These are phyloP conservation scores for Fusarium equiseti DNA, from an alignment of 2,329 filamentous ascomycete genomes.

Conservation along the genomic window DNA sequence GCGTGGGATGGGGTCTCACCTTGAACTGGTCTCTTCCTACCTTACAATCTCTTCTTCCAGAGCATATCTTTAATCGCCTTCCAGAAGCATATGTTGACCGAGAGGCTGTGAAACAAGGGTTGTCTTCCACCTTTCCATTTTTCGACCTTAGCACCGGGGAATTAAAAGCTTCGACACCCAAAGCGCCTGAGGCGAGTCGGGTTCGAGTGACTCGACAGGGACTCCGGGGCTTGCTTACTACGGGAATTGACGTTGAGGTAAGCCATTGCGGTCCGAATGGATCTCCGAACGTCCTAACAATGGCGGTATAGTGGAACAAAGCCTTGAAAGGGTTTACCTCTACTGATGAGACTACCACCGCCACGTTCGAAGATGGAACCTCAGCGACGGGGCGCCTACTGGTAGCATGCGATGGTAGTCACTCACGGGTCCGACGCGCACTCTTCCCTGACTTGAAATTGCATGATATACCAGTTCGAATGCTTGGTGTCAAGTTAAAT, in stretches of 20 bases:
- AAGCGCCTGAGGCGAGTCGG: slow-evolving; percentile 58
- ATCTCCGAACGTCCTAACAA: rapidly evolving
- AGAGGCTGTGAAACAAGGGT: slow-evolving; percentile 60
- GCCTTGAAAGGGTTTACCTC: slow-evolving; percentile 49
- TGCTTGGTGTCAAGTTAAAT: slow-evolving; percentile 61
- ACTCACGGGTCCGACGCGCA: slow-evolving; percentile 56
- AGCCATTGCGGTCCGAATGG: rapidly evolving
- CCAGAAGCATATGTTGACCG: slow-evolving; percentile 66
- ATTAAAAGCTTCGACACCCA: slow-evolving; percentile 55
- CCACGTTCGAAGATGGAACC: slow-evolving; percentile 61
- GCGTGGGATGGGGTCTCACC: slow-evolving; percentile 72
- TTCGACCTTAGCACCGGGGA: slow-evolving; percentile 66
- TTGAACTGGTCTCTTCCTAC: slow-evolving; percentile 71
- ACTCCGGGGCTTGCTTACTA: slow-evolving; percentile 60
- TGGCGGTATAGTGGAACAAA: slow-evolving; percentile 55
- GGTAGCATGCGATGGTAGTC: slow-evolving; percentile 64
- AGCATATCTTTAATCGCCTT: slow-evolving; percentile 58
- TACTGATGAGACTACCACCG: slow-evolving; percentile 53
- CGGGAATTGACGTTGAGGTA: slow-evolving; percentile 61
- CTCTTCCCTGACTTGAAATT: slow-evolving; percentile 54
- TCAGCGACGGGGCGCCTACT: slow-evolving; percentile 57
- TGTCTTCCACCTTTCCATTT: slow-evolving; percentile 64
- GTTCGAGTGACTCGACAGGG: slow-evolving; percentile 62
- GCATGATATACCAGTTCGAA: slow-evolving; percentile 60
- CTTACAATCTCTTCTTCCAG: slow-evolving; percentile 64